Conservation (phyloP, 805 yeast genomes). For the Myxozyma udenii region DNA sequence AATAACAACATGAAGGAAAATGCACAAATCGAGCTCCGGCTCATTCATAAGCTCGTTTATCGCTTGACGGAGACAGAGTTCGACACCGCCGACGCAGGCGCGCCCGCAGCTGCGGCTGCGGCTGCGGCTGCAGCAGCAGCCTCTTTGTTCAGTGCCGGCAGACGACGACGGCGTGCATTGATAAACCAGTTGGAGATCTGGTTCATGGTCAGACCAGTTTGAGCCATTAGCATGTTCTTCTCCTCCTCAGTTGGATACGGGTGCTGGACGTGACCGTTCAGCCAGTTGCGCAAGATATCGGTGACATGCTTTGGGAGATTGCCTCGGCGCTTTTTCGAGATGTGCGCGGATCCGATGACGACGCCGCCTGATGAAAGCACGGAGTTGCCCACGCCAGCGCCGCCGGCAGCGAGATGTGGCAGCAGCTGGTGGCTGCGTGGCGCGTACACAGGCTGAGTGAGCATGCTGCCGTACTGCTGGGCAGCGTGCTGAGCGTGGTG, state of each 20-base stretch:
- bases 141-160: conserved; percentile 39
- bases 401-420: not conserved
- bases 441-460: not conserved
- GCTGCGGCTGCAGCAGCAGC: conserved; percentile 20
- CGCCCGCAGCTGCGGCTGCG: not conserved
- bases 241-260: conserved; percentile 84
- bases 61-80: no score
- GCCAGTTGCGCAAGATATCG: conserved; percentile 68
- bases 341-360: not conserved
- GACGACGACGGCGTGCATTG: conserved; percentile 76
- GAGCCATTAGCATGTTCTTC: conserved; percentile 62
- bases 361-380: not conserved
- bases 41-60: no score
- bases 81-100: no score
- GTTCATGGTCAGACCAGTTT: conserved; percentile 75
- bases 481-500: conserved; percentile 8
- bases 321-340: conserved; percentile 51
- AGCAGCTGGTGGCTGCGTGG: not conserved
- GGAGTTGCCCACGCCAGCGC: not conserved
- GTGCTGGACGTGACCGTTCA: conserved; percentile 66
- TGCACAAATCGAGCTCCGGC: no score
- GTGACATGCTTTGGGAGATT: conserved; percentile 79
- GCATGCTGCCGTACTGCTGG: conserved; percentile 2
- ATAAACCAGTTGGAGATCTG: conserved; percentile 87
- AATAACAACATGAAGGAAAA: no score